phyloP scores from a whole-genome alignment of 2,329 filamentous ascomycete species.

The Zymoseptoria crescenta region DNA sequence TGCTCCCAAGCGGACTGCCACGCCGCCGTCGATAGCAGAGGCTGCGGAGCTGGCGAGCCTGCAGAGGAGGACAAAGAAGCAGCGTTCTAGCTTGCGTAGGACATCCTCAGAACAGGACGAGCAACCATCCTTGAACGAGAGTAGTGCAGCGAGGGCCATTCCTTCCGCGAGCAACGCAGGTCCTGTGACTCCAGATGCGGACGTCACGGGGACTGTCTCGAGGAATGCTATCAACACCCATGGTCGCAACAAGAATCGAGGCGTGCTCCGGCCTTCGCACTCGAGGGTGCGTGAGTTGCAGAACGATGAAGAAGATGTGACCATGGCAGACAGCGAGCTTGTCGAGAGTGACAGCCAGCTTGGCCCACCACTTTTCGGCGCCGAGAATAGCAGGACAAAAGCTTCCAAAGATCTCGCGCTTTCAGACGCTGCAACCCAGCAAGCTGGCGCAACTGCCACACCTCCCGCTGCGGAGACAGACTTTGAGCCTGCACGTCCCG shows the following conservation, averaged over 20 bases:
- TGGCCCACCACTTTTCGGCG: constrained; percentile 19
- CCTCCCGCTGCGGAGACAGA: constrained; percentile 70
- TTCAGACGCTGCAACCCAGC: constrained; percentile 10
- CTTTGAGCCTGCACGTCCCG: constrained; percentile 44
- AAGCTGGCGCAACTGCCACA: constrained; percentile 47
- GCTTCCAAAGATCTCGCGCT: constrained; percentile 10
- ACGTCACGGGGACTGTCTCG: constrained; percentile 17
- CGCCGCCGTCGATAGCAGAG: constrained; percentile 48
- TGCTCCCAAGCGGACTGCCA: constrained; percentile 39
- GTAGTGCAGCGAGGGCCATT: constrained; percentile 15
- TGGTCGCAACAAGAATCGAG: constrained; percentile 14
- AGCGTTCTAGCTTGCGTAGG: constrained; percentile 31
- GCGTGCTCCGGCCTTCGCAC: constrained; percentile 14
- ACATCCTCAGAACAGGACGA: constrained; percentile 23
- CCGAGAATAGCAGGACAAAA: constrained; percentile 16
- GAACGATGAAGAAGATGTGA: constrained; percentile 20
- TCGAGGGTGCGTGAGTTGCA: constrained; percentile 25
- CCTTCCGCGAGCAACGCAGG: constrained; percentile 15
- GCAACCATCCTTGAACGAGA: constrained; percentile 22
- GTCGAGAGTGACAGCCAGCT: constrained; percentile 25
- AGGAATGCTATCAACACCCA: constrained; percentile 12
- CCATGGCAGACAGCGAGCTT: constrained; percentile 21
- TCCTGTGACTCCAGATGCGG: constrained; percentile 30
- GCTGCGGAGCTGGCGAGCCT: constrained; percentile 43
- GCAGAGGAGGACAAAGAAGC: constrained; percentile 45